These are phyloP conservation scores for Termitomyces sp. DNA, from an alignment of 768 basidiomycete species.

Conservation along the genomic window DNA sequence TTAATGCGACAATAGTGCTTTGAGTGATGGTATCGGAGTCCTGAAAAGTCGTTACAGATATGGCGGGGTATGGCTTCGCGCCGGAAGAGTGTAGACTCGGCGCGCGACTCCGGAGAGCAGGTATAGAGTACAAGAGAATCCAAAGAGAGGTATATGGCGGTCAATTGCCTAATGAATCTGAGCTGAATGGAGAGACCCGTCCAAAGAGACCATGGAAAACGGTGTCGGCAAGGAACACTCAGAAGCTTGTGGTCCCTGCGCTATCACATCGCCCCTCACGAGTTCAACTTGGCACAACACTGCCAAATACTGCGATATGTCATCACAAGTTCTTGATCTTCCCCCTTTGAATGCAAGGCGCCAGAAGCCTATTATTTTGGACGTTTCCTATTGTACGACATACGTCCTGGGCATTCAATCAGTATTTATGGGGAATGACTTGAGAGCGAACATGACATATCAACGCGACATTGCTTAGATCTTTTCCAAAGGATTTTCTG, in stretches of 20 bases:
- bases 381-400: neutral
- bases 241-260: neutral
- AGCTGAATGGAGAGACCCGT: neutral
- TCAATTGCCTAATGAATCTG: constrained; percentile 1
- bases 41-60: constrained; percentile 5
- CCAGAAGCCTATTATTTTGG: neutral
- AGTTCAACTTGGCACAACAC: constrained; percentile 17
- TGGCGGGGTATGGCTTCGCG: constrained; percentile 10
- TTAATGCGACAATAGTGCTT: neutral
- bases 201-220: constrained; percentile 8
- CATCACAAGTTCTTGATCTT: neutral
- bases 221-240: constrained; percentile 9
- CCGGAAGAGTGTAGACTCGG: neutral
- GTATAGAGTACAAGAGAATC: constrained; percentile 4
- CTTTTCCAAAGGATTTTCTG: neutral
- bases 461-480: neutral
- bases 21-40: constrained; percentile 3
- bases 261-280: neutral
- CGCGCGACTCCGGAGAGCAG: neutral
- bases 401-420: neutral
- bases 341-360: neutral
- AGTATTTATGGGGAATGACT: neutral
- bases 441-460: neutral
- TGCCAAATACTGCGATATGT: constrained; percentile 10
- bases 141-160: neutral